Conservation (phyloP, 1,284 basidiomycete genomes). For the Cryptococcus sp. region DNA sequence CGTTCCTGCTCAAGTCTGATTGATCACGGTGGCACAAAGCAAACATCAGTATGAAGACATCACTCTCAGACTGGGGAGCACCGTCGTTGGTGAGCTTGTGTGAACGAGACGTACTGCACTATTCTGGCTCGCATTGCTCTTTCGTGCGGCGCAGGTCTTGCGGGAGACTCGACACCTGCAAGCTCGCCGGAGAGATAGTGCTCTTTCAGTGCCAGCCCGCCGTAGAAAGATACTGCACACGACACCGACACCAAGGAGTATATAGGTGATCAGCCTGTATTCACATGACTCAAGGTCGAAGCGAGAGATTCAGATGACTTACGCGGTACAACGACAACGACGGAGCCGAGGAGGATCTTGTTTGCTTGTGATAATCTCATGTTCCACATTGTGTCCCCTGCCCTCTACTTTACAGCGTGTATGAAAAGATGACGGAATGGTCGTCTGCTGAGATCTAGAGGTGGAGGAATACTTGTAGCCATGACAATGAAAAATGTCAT, state of each 20-base stretch:
- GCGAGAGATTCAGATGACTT: slow-evolving; percentile 9
- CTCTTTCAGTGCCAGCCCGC: slow-evolving; percentile 36
- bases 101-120: slow-evolving; percentile 28
- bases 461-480: no score
- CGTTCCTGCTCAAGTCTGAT: slow-evolving; percentile 38
- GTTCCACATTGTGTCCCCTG: background rate
- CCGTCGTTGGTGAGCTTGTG: background rate
- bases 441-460: no score
- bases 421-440: no score
- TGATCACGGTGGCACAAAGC: background rate
- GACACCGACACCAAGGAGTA: background rate
- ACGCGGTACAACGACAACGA: slow-evolving; percentile 39
- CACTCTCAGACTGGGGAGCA: background rate
- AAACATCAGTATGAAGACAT: background rate
- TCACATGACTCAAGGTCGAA: background rate
- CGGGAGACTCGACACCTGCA: slow-evolving; percentile 7
- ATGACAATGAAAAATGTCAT: no score
- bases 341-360: slow-evolving; percentile 38
- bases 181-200: slow-evolving; percentile 34
- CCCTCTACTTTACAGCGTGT: no score
- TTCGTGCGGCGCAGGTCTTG: slow-evolving; percentile 20
- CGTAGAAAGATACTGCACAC: slow-evolving; percentile 37
- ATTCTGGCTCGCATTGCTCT: slow-evolving; percentile 33
- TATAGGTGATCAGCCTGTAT: background rate
- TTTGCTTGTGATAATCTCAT: slow-evolving; percentile 37